Percentiles rank a stretch among this genome's conserved stretches.
Evolutionary conservation across 345 rosid genomes (phyloP).

Genomic region (Murraya paniculata): DNA sequence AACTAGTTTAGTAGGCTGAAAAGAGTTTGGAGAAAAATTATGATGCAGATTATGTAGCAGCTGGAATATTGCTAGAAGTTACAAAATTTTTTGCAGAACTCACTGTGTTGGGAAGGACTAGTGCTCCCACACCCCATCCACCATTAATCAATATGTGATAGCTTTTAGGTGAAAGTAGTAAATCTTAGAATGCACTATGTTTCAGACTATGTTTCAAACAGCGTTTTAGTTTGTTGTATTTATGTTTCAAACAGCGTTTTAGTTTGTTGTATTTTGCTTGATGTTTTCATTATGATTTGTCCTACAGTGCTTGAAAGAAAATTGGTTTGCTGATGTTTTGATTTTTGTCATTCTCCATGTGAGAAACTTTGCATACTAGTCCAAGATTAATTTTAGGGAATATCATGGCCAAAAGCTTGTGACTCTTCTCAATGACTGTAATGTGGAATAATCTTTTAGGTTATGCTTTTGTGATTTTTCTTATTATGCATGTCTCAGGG

Average conservation of each 20-base stretch:
- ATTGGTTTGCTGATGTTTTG: not conserved
- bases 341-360: not conserved
- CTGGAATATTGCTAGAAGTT: not conserved
- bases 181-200: not conserved
- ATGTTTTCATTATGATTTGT: not conserved
- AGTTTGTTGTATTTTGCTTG: not conserved
- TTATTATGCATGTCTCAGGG: slow-evolving; percentile 41
- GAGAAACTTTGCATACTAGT: not conserved
- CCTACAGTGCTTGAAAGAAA: not conserved
- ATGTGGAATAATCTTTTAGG: not conserved
- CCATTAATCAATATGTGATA: not conserved
- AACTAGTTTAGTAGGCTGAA: not conserved
- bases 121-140: not conserved
- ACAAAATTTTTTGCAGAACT: not conserved
- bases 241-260: not conserved
- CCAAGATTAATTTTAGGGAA: not conserved
- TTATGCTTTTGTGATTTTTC: slow-evolving; percentile 12
- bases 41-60: not conserved
- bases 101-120: not conserved
- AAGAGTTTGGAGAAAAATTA: not conserved
- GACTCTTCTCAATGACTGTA: not conserved
- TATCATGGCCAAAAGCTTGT: not conserved
- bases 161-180: not conserved
- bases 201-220: not conserved
- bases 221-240: not conserved